A percentile compares a stretch with the other conserved stretches of the same genome.
phyloP scores from a whole-genome alignment of 2,329 filamentous ascomycete genomes.

The Paraconiothyrium sp. region DNA sequence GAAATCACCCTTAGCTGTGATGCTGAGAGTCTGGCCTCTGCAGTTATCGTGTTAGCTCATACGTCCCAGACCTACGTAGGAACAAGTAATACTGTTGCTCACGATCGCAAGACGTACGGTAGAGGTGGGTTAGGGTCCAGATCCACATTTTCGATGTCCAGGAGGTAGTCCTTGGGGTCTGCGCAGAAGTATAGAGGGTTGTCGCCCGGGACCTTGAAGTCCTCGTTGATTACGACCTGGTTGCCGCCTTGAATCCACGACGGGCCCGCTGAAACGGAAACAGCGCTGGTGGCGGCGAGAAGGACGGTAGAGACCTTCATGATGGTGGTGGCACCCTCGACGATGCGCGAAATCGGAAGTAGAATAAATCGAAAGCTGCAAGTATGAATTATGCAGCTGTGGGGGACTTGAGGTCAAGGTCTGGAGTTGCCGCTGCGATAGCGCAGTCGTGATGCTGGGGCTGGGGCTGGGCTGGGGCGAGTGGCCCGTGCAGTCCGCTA shows the following conservation, averaged over 20 bases:
- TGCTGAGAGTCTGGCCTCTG: conserved; percentile 80
- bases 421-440: conserved; percentile 25
- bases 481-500: conserved; percentile 10
- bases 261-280: conserved; percentile 55
- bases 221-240: conserved; percentile 60
- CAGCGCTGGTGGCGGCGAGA: conserved; percentile 55
- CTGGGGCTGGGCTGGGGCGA: conserved; percentile 19
- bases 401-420: conserved; percentile 8
- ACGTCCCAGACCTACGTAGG: neutral
- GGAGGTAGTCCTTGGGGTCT: conserved; percentile 73
- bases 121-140: conserved; percentile 85
- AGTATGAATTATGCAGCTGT: conserved; percentile 6
- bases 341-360: conserved; percentile 1
- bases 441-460: conserved; percentile 23
- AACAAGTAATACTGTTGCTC: neutral
- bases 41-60: conserved; percentile 17
- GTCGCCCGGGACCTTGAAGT: conserved; percentile 78
- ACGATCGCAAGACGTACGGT: conserved; percentile 68
- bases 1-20: conserved; percentile 81
- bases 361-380: conserved; percentile 8
- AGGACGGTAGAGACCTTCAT: conserved; percentile 52
- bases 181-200: conserved; percentile 85
- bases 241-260: conserved; percentile 50
- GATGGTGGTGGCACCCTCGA: conserved; percentile 16
- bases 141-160: conserved; percentile 82